Evolutionary conservation across 2,329 filamentous ascomycete species (phyloP).

Genomic region (Leptographium wingfieldii): DNA sequence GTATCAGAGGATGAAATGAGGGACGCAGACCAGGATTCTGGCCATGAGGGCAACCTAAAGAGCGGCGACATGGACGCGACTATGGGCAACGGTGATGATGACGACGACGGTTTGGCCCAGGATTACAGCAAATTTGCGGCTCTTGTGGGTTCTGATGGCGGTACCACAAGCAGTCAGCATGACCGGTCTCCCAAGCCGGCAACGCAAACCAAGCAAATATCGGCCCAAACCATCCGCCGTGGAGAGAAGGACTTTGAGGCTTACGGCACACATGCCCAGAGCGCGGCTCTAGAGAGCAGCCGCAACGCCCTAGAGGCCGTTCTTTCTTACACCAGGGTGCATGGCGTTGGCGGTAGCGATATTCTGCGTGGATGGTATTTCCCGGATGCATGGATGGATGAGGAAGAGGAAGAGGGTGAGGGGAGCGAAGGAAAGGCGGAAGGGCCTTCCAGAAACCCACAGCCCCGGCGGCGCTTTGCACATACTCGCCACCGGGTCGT

Average conservation of each 20-base stretch:
- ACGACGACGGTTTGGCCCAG: conserved; percentile 45
- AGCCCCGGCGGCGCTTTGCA: conserved; percentile 12
- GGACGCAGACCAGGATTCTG: background rate
- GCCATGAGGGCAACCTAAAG: background rate
- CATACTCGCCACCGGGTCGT: conserved; percentile 41
- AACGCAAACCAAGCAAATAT: conserved; percentile 23
- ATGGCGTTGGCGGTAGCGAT: conserved; percentile 27
- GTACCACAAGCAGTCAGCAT: background rate
- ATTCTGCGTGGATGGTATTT: conserved; percentile 59
- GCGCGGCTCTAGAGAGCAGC: conserved; percentile 64
- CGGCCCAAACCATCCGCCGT: conserved; percentile 62
- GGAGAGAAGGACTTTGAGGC: conserved; percentile 97
- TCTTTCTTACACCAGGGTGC: conserved; percentile 62
- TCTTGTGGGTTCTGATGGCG: conserved; percentile 16
- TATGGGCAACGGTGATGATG: conserved; percentile 4
- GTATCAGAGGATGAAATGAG: background rate
- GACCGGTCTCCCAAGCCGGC: conserved; percentile 8
- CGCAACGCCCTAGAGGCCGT: conserved; percentile 83
- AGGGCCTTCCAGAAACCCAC: background rate
- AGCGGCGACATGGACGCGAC: background rate
- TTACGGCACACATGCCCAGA: conserved; percentile 75
- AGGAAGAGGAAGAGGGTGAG: conserved; percentile 12
- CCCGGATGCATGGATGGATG: conserved; percentile 40
- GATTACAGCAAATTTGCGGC: conserved; percentile 67
- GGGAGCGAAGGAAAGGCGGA: conserved; percentile 12